Conservation (phyloP, 805 yeast genomes). For the Cyberlindnera suaveolens region DNA sequence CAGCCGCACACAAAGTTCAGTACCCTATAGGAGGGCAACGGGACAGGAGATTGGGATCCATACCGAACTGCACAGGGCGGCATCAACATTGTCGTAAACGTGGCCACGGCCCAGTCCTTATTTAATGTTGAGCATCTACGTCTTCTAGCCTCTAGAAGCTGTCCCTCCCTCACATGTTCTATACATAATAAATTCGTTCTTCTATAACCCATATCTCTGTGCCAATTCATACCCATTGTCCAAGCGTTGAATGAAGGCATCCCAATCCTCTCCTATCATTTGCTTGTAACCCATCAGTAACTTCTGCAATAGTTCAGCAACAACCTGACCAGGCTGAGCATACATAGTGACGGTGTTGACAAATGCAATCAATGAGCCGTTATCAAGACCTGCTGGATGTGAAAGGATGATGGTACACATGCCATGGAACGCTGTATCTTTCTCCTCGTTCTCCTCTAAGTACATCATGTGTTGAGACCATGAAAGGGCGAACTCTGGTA, state of each 20-base stretch:
- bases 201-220: slow-evolving; percentile 11
- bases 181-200: not conserved
- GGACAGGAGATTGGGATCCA: no score
- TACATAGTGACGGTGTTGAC: slow-evolving; percentile 55
- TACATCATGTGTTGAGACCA: slow-evolving; percentile 72
- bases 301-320: slow-evolving; percentile 38
- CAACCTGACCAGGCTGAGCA: slow-evolving; percentile 40
- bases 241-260: slow-evolving; percentile 12
- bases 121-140: no score
- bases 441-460: slow-evolving; percentile 78
- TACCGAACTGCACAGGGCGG: no score
- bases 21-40: no score
- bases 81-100: no score
- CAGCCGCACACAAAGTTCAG: not conserved
- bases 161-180: not conserved
- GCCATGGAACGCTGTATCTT: slow-evolving; percentile 81
- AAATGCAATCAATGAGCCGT: slow-evolving; percentile 45
- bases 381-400: slow-evolving; percentile 62
- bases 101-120: no score
- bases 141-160: no score
- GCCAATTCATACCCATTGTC: slow-evolving; percentile 16
- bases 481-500: slow-evolving; percentile 48
- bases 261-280: slow-evolving; percentile 39
- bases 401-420: slow-evolving; percentile 60
- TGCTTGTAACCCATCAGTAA: slow-evolving; percentile 39